phyloP scores from a whole-genome alignment of 352 stramenopile species.

The Globisporangium yorkense region DNA sequence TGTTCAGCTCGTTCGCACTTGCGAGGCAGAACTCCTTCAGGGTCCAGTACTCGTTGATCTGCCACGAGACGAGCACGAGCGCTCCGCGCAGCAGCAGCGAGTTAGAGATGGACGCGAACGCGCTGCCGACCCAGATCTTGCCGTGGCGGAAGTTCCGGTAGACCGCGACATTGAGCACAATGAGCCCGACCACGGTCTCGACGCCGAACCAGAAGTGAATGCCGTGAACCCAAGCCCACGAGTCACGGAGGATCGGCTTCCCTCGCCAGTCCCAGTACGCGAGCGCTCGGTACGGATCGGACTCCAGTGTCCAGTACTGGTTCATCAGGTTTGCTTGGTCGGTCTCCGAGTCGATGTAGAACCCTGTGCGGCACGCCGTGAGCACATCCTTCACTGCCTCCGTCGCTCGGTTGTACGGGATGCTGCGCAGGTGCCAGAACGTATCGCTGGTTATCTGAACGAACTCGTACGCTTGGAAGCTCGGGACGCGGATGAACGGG shows the following conservation, averaged over 20 bases:
- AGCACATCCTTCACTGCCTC: constrained; percentile 11
- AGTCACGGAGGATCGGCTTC: constrained; percentile 6
- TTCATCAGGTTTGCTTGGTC: constrained; percentile 35
- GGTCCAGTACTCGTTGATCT: constrained; percentile 31
- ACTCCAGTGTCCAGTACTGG: constrained; percentile 16
- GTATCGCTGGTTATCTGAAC: background rate
- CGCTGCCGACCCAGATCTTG: constrained; percentile 35
- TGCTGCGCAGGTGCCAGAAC: constrained; percentile 3
- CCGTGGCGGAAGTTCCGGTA: constrained; percentile 22
- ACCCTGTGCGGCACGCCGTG: constrained; percentile 26
- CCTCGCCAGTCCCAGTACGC: constrained; percentile 3
- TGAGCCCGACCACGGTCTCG: constrained; percentile 19
- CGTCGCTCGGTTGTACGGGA: background rate
- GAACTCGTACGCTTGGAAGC: background rate
- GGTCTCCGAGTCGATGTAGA: constrained; percentile 20
- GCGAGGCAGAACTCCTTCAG: constrained; percentile 23
- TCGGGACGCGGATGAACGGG: constrained; percentile 10
- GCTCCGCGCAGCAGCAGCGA: constrained; percentile 26
- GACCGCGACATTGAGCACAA: constrained; percentile 23
- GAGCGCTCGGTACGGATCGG: constrained; percentile 13
- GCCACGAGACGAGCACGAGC: constrained; percentile 23
- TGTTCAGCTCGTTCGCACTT: constrained; percentile 15
- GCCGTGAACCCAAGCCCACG: constrained; percentile 20
- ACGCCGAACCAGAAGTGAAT: constrained; percentile 27
- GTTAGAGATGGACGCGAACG: constrained; percentile 29